These are phyloP conservation scores for Aspergillus uvarum DNA, from an alignment of 2,329 filamentous ascomycete genomes.

Conservation along the genomic window DNA sequence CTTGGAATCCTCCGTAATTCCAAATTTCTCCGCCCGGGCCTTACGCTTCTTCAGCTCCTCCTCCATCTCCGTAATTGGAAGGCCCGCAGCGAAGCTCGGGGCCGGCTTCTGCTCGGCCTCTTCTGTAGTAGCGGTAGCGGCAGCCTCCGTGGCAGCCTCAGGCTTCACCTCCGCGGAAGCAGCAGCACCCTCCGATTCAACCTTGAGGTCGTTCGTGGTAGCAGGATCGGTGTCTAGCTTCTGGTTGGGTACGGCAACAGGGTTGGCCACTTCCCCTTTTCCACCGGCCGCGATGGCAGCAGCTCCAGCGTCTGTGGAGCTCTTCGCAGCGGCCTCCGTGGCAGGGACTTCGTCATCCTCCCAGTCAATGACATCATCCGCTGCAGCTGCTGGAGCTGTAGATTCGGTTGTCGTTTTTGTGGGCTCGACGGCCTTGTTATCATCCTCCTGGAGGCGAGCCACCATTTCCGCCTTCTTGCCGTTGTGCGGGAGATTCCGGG, in stretches of 20 bases:
- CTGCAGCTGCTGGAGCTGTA: slow-evolving; percentile 20
- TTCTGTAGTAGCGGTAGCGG: slow-evolving; percentile 16
- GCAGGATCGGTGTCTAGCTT: slow-evolving; percentile 39
- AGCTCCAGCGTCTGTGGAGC: slow-evolving; percentile 34
- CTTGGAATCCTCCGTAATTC: slow-evolving; percentile 43
- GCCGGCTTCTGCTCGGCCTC: slow-evolving; percentile 34
- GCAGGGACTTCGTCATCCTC: slow-evolving; percentile 42
- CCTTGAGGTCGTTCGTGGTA: slow-evolving; percentile 39
- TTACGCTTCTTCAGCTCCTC: slow-evolving; percentile 50
- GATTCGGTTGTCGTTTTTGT: slow-evolving; percentile 17
- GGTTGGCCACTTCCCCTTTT: slow-evolving; percentile 39
- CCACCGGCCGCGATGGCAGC: slow-evolving; percentile 40
- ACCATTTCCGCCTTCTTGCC: slow-evolving; percentile 53
- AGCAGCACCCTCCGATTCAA: slow-evolving; percentile 23
- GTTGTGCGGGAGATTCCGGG: slow-evolving; percentile 47
- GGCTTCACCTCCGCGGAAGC: slow-evolving; percentile 26
- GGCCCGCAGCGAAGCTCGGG: slow-evolving; percentile 42
- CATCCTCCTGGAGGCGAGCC: slow-evolving; percentile 48
- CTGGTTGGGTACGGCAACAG: slow-evolving; percentile 43
- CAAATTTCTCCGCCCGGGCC: slow-evolving; percentile 51
- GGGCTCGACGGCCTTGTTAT: slow-evolving; percentile 27
- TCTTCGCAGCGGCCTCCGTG: slow-evolving; percentile 27
- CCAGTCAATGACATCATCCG: slow-evolving; percentile 49
- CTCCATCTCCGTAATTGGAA: slow-evolving; percentile 46
- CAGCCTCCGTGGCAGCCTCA: slow-evolving; percentile 14